Evolutionary conservation across 139 green algal species (phyloP).

Genomic region (Dunaliella primolecta): DNA sequence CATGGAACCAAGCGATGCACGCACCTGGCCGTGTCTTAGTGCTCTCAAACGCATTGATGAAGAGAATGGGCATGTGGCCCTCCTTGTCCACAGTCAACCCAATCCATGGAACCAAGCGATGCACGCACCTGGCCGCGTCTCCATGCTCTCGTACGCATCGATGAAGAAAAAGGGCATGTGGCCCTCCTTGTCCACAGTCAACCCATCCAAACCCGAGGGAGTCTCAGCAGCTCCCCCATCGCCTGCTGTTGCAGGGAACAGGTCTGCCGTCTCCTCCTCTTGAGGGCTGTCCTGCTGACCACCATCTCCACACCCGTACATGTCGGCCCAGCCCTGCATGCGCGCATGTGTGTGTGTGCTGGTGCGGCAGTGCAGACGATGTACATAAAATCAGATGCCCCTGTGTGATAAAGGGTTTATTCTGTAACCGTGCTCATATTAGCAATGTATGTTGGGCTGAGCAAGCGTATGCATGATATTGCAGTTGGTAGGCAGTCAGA

Average conservation of each 20-base stretch:
- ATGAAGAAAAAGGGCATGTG: constrained; percentile 86
- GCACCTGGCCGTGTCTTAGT: constrained; percentile 44
- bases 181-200: constrained; percentile 64
- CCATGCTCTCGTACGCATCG: constrained; percentile 85
- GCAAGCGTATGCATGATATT: neutral
- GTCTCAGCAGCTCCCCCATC: neutral
- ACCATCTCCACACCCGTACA: constrained; percentile 37
- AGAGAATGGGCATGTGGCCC: constrained; percentile 77
- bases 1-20: too few relatives aligned
- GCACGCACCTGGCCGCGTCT: constrained; percentile 43
- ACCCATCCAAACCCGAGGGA: neutral
- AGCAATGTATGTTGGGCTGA: neutral
- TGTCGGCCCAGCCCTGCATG: constrained; percentile 52
- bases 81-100: constrained; percentile 61
- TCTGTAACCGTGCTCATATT: too few relatives aligned
- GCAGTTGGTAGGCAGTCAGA: neutral
- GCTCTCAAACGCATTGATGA: constrained; percentile 90
- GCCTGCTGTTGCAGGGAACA: constrained; percentile 3
- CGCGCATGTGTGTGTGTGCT: neutral
- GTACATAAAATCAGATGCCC: too few relatives aligned
- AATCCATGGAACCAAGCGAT: too few relatives aligned
- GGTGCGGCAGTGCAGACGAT: too few relatives aligned
- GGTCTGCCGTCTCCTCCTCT: neutral
- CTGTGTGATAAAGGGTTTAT: too few relatives aligned
- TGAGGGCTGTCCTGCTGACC: neutral